Conservation (phyloP, 768 basidiomycete genomes). For the Podaxis sp. region DNA sequence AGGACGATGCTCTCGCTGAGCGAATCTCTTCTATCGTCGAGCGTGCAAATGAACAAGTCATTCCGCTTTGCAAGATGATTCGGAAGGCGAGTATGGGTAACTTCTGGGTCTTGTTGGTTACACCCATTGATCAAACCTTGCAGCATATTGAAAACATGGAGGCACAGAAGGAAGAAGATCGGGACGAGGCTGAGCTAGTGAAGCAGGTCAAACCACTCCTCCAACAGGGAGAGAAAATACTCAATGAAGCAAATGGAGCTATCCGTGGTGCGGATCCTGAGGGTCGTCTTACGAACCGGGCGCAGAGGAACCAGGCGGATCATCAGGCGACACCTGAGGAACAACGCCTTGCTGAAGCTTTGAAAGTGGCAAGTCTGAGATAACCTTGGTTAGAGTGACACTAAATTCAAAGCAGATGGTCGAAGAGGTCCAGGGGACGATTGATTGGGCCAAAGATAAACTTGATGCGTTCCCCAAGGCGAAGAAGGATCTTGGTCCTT, state of each 20-base stretch:
- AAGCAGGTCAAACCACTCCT: constrained; percentile 35
- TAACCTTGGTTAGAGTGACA: background rate
- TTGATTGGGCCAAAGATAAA: constrained; percentile 39
- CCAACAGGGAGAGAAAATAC: constrained; percentile 36
- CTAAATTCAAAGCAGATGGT: constrained; percentile 24
- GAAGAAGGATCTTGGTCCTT: constrained; percentile 36
- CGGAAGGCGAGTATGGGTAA: constrained; percentile 28
- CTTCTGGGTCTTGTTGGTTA: background rate
- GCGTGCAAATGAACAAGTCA: constrained; percentile 29
- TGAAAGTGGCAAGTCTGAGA: constrained; percentile 31
- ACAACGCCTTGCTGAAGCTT: constrained; percentile 36
- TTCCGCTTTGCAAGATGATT: constrained; percentile 35
- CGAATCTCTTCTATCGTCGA: constrained; percentile 36
- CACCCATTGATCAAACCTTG: background rate
- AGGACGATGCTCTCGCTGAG: constrained; percentile 30
- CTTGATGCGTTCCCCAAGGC: constrained; percentile 37
- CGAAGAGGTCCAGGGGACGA: constrained; percentile 37
- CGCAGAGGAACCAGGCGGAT: constrained; percentile 33
- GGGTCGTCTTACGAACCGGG: constrained; percentile 31
- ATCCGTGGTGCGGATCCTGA: constrained; percentile 38
- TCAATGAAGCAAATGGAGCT: constrained; percentile 38
- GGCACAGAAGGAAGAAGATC: constrained; percentile 33
- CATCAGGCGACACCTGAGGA: constrained; percentile 38
- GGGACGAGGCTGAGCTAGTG: constrained; percentile 34
- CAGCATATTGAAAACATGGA: constrained; percentile 37